phyloP scores from a whole-genome alignment of 192 early-diverging fungal species.

The Radiomyces spectabilis region DNA sequence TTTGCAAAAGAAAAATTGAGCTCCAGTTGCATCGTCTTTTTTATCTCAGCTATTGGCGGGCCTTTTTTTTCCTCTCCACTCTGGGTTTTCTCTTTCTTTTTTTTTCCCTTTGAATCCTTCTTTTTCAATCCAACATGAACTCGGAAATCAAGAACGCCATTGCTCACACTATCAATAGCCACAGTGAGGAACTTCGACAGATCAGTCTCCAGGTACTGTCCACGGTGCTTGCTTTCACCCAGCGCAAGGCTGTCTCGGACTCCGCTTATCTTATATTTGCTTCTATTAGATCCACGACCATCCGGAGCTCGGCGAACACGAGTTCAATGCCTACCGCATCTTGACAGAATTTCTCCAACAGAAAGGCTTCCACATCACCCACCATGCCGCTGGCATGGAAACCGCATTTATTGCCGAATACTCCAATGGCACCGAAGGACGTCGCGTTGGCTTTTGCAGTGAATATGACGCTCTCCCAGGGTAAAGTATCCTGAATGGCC shows the following conservation, averaged over 20 bases:
- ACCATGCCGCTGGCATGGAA: constrained; percentile 49
- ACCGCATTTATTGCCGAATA: constrained; percentile 76
- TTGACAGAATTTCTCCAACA: constrained; percentile 58
- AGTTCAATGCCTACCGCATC: constrained; percentile 49
- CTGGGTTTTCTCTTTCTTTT: neutral
- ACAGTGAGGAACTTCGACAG: constrained; percentile 24
- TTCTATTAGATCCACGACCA: constrained; percentile 46
- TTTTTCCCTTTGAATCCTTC: neutral
- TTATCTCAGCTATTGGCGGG: too few relatives aligned
- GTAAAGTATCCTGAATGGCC: too few relatives aligned
- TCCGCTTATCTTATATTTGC: neutral
- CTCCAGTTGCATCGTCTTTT: too few relatives aligned
- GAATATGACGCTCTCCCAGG: constrained; percentile 68
- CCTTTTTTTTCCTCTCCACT: neutral
- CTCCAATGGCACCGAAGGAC: constrained; percentile 31
- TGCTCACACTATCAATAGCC: constrained; percentile 8
- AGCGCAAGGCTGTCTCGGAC: too few relatives aligned
- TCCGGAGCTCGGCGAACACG: constrained; percentile 49
- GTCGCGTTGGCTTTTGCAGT: constrained; percentile 41
- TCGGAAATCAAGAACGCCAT: constrained; percentile 10
- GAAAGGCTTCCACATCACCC: constrained; percentile 56
- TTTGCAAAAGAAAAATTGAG: too few relatives aligned
- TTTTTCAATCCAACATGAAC: neutral
- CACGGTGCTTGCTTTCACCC: neutral
- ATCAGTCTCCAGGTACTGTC: constrained; percentile 35